Percentiles rank a stretch among this genome's conserved stretches.
phyloP scores from a whole-genome alignment of 2,329 filamentous ascomycete genomes.

The Mariannaea elegans region DNA sequence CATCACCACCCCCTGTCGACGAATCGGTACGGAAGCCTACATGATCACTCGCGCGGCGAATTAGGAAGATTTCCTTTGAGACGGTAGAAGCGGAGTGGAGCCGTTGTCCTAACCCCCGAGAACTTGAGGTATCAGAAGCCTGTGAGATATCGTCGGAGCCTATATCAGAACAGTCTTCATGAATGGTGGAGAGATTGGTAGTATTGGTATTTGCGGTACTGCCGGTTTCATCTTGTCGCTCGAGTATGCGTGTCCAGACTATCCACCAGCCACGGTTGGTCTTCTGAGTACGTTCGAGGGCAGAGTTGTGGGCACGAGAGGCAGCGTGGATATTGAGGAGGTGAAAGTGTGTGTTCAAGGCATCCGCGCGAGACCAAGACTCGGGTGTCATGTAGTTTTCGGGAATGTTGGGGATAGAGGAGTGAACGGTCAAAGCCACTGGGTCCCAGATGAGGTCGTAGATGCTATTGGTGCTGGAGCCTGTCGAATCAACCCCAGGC shows the following conservation, averaged over 20 bases:
- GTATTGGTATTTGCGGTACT: conserved; percentile 20
- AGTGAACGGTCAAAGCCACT: conserved; percentile 62
- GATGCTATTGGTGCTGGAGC: conserved; percentile 52
- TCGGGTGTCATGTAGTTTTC: conserved; percentile 48
- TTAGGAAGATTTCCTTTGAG: conserved; percentile 69
- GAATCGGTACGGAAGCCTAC: conserved; percentile 50
- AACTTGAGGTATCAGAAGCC: background rate
- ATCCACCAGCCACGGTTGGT: conserved; percentile 76
- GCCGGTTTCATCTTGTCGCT: conserved; percentile 40
- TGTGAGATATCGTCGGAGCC: conserved; percentile 6
- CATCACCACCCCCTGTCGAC: conserved; percentile 56
- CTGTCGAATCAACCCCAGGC: conserved; percentile 42
- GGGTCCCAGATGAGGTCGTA: conserved; percentile 73
- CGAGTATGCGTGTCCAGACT: conserved; percentile 69
- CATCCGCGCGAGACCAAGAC: conserved; percentile 68
- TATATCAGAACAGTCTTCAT: conserved; percentile 33
- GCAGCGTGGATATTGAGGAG: conserved; percentile 63
- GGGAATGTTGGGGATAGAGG: conserved; percentile 73
- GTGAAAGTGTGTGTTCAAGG: conserved; percentile 71
- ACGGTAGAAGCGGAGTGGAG: conserved; percentile 21
- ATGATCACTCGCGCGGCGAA: conserved; percentile 68
- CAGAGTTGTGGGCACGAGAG: conserved; percentile 54
- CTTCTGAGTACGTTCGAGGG: conserved; percentile 70
- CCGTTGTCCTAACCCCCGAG: background rate
- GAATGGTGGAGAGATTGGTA: conserved; percentile 40